Evolutionary conservation across 257 asterid species (phyloP).

Genomic region (Phtheirospermum japonicum): DNA sequence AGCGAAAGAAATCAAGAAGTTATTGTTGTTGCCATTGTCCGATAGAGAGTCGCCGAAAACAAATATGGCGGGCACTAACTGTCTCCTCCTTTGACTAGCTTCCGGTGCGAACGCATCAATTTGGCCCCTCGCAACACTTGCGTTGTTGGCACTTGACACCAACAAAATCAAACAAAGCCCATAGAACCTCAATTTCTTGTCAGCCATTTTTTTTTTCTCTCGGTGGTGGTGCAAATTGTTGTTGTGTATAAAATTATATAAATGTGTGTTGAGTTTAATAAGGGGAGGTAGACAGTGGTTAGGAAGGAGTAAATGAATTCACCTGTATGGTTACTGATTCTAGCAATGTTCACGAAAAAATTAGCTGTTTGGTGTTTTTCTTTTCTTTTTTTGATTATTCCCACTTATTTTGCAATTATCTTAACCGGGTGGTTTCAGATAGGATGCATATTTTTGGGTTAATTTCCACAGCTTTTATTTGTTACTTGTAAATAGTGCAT

Average conservation of each 20-base stretch:
- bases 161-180: slow-evolving; percentile 23
- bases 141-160: slow-evolving; percentile 22
- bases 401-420: too few species aligned
- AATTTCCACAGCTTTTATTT: neutral
- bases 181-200: slow-evolving; percentile 5
- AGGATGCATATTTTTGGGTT: neutral
- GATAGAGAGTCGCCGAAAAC: slow-evolving; percentile 85
- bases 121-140: slow-evolving; percentile 23
- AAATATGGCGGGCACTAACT: slow-evolving; percentile 79
- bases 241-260: too few species aligned
- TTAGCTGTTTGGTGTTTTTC: too few species aligned
- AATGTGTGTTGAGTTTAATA: too few species aligned
- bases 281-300: neutral
- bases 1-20: slow-evolving; percentile 75
- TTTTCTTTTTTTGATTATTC: too few species aligned
- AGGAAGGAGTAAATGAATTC: neutral
- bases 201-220: slow-evolving; percentile 2
- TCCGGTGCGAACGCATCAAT: slow-evolving; percentile 23
- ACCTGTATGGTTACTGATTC: neutral
- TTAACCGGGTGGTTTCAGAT: too few species aligned
- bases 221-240: neutral
- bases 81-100: slow-evolving; percentile 22
- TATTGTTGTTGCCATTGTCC: slow-evolving; percentile 95
- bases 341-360: neutral
- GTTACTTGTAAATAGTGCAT: neutral